Evolutionary conservation across 2,329 filamentous ascomycete species (phyloP), one percentile per base, ranked within the genome.

Genomic region (Penicillium sp.): DNA sequence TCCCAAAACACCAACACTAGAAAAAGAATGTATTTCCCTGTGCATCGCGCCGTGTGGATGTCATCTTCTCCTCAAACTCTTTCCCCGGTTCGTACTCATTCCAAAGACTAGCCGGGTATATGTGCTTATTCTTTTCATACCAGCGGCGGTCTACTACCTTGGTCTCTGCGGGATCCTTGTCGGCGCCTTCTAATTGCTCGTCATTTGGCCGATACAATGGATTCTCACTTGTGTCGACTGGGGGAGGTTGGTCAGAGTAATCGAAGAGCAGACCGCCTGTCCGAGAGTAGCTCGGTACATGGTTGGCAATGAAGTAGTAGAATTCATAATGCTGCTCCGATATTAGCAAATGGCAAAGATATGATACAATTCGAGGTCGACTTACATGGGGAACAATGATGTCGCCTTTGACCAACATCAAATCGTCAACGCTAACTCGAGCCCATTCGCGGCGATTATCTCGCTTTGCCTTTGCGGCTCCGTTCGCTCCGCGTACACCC

Each of bases 121-220:
- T 96, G 64, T 98, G 92, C 67, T 96, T 98, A 62, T 96, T 95
- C 57, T 82, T 79, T 70, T 95, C 88, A 62, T 95, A 98, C 92
- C 92, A 98, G 43, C 92, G 74, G 43, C 92, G 77, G 68, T 98
- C 90, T 3, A 98, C 90, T 3, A 98, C 89, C 61, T 95, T 96
- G 2, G 90, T 96, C 45, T 84, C 67, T 2, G 76, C 76, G 1
- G 89, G 80, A 52, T 96, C 89, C 45, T 92, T 84, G 27, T 73
- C 65, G 16, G 74, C 80, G 10, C 90, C 90, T 67, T 95, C 90
- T 9, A 82, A 74, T 36, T 73, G 72, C 26, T 66, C 68, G 31
- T 79, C 69, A 32, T 74, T 71, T 10, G 71, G 63, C 3, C 70
- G 61, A 4, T 67, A 60, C 3, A 71, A 59, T 3, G 58, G 55